phyloP scores from a whole-genome alignment of 108 stramenopile species.

The Fistulifera pelliculosa region DNA sequence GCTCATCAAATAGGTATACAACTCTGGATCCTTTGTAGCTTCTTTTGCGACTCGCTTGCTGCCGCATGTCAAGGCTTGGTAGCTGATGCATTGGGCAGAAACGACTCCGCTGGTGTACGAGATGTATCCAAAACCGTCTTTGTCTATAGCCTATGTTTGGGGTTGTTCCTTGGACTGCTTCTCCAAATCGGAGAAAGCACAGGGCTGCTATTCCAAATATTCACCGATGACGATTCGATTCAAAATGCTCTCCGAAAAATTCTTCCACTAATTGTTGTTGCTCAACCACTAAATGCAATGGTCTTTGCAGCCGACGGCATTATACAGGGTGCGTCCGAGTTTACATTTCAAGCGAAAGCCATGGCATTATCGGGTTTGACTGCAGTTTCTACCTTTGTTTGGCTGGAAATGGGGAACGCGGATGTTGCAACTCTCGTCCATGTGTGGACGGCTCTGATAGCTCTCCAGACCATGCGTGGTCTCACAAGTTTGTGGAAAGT shows the following conservation, averaged over 20 bases:
- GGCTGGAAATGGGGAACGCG: conserved; percentile 24
- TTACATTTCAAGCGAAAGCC: conserved; percentile 70
- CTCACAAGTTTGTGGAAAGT: conserved; percentile 69
- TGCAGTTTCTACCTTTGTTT: conserved; percentile 36
- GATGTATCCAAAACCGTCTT: conserved; percentile 60
- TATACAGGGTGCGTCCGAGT: conserved; percentile 76
- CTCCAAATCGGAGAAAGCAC: conserved; percentile 49
- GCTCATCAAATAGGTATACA: conserved; percentile 85
- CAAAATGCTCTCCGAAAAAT: conserved; percentile 48
- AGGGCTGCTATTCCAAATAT: conserved; percentile 47
- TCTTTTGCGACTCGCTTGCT: conserved; percentile 72
- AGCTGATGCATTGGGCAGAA: conserved; percentile 67
- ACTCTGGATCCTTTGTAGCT: conserved; percentile 76
- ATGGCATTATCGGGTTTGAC: conserved; percentile 63
- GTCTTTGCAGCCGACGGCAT: conserved; percentile 86
- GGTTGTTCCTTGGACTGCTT: conserved; percentile 31
- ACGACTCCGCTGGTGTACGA: conserved; percentile 27
- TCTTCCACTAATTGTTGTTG: conserved; percentile 52
- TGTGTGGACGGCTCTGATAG: conserved; percentile 70
- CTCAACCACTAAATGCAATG: conserved; percentile 76
- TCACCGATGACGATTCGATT: conserved; percentile 60
- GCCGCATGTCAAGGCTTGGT: conserved; percentile 76
- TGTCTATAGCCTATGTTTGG: conserved; percentile 49
- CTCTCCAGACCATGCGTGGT: conserved; percentile 66
- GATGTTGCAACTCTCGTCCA: conserved; percentile 50